These are phyloP conservation scores for Fusarium floridanum DNA, from an alignment of 2,329 filamentous ascomycete species.

Conservation along the genomic window DNA sequence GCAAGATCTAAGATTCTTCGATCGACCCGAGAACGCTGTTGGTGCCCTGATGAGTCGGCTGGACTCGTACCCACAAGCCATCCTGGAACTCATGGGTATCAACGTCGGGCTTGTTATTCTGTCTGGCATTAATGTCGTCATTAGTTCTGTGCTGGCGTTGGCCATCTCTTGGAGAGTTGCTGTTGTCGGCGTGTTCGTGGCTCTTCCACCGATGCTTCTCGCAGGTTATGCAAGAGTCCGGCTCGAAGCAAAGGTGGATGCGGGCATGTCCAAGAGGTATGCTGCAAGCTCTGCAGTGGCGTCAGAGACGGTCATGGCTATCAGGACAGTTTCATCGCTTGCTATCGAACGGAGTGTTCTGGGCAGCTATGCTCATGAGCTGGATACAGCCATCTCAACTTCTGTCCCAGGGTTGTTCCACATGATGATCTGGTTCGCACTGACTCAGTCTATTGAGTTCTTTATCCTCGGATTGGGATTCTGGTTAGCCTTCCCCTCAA, in stretches of 20 bases:
- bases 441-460: neutral
- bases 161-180: conserved; percentile 61
- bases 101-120: conserved; percentile 50
- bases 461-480: conserved; percentile 34
- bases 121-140: conserved; percentile 47
- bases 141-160: conserved; percentile 53
- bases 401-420: conserved; percentile 1
- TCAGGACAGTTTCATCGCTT: conserved; percentile 55
- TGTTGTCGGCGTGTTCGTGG: conserved; percentile 58
- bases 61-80: conserved; percentile 55
- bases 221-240: conserved; percentile 52
- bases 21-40: conserved; percentile 51
- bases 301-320: conserved; percentile 54
- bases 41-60: conserved; percentile 50
- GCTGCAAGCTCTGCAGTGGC: conserved; percentile 53
- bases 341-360: conserved; percentile 51
- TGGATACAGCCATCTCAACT: conserved; percentile 40
- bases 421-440: neutral
- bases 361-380: conserved; percentile 40
- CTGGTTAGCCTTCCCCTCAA: neutral
- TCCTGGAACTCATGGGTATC: conserved; percentile 54
- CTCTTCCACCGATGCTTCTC: conserved; percentile 49
- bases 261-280: conserved; percentile 45
- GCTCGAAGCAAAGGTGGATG: conserved; percentile 54
- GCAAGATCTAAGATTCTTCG: conserved; percentile 57